phyloP scores from a whole-genome alignment of 495 filamentous ascomycete species.

The Penicillium argentinense region DNA sequence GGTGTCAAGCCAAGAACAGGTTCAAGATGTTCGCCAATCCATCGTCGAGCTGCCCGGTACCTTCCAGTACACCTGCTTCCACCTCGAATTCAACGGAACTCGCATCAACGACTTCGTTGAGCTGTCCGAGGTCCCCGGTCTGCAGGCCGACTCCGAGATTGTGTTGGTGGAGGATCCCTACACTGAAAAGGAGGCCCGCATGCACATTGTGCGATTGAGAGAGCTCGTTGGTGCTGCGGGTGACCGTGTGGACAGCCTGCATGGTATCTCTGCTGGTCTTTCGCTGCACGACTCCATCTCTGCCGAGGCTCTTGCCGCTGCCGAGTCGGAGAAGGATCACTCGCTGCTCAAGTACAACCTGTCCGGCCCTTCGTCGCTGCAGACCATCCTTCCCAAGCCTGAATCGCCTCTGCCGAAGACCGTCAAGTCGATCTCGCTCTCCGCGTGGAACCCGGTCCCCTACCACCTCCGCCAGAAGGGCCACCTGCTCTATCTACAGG shows the following conservation, averaged over 20 bases:
- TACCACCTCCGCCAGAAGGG: conserved; percentile 87
- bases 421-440: conserved; percentile 82
- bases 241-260: conserved; percentile 81
- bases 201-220: conserved; percentile 86
- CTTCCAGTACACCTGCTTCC: conserved; percentile 98
- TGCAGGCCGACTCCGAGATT: conserved; percentile 72
- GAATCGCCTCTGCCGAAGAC: conserved; percentile 75
- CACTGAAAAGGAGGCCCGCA: conserved; percentile 95
- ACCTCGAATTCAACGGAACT: conserved; percentile 81
- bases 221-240: conserved; percentile 92
- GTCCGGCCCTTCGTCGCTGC: conserved; percentile 61
- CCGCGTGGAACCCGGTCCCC: conserved; percentile 94
- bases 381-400: conserved; percentile 66
- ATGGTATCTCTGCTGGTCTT: conserved; percentile 82
- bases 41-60: conserved; percentile 92
- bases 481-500: conserved; percentile 86
- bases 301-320: conserved; percentile 41
- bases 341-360: conserved; percentile 72
- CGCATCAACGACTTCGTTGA: conserved; percentile 94
- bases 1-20: conserved; percentile 91
- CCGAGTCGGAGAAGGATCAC: conserved; percentile 52
- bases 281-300: conserved; percentile 81
- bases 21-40: conserved; percentile 96
- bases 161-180: conserved; percentile 92
- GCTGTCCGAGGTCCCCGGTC: conserved; percentile 83